Conservation (phyloP, 495 filamentous ascomycete genomes). For the Astrothelium subdiscretum region DNA sequence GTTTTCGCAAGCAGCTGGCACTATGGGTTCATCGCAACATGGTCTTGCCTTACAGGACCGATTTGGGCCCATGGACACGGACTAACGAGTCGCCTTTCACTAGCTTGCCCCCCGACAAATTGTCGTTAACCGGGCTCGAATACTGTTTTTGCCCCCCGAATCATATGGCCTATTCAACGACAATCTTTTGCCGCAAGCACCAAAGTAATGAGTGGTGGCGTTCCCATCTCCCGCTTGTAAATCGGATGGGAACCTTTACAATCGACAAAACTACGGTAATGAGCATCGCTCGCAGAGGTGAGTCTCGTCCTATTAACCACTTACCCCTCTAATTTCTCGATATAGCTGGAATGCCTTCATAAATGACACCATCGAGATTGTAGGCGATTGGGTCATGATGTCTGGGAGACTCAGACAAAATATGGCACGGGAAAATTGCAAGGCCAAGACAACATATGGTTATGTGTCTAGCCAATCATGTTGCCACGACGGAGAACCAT, state of each 20-base stretch:
- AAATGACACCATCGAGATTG: too few species aligned
- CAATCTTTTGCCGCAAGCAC: neutral
- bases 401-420: too few species aligned
- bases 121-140: neutral
- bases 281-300: neutral
- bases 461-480: too few species aligned
- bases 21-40: neutral
- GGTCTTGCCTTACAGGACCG: neutral
- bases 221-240: neutral
- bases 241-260: neutral
- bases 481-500: too few species aligned
- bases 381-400: too few species aligned
- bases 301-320: too few species aligned
- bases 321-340: too few species aligned
- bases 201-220: neutral
- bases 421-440: too few species aligned
- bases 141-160: neutral
- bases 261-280: neutral
- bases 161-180: neutral
- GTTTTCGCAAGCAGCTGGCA: neutral
- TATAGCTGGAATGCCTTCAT: too few species aligned
- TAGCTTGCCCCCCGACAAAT: too few species aligned
- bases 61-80: neutral
- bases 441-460: too few species aligned
- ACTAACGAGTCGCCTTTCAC: neutral